Evolutionary conservation across 2,329 filamentous ascomycete genomes (phyloP), one percentile per base, ranked within the genome.

Genomic region (Scytalidium lignicola): DNA sequence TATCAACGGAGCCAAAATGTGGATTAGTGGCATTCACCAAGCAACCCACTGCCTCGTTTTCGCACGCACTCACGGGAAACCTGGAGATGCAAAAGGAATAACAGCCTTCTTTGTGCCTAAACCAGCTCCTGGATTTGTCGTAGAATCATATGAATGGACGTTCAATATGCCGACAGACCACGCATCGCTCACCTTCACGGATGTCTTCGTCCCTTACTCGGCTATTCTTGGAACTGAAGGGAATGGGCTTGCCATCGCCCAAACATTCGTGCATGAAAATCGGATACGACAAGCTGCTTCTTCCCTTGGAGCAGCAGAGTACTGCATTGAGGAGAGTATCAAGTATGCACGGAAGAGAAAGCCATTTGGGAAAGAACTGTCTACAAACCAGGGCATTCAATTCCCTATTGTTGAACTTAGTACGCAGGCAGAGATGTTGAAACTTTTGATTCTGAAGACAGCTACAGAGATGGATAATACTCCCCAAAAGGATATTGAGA

Each of bases 91-190:
- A 0, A 70, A 67, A 48, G 81, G 81, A 0, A 82, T 84, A 40
- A 80, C 78, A 1, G 81, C 79, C 46, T 83, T 84, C 56, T 69
- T 83, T 22, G 74, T 83, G 1, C 79, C 80, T 2, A 64, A 67
- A 26, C 65, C 74, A 1, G 74, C 78, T 0, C 69, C 70, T 1
- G 80, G 80, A 0, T 56, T 83, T 15, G 68, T 70, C 19, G 72
- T 82, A 7, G 71, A 75, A 42, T 79, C 75, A 32, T 84, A 80
- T 55, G 75, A 84, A 63, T 84, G 79, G 78, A 84, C 80, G 1
- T 72, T 83, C 46, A 84, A 84, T 57, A 85, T 84, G 80, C 80
- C 80, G 0, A 83, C 80, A 5, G 80, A 85, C 60, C 80, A 84
- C 59, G 80, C 80, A 2, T 83, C 79, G 1, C 68, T 84, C 37